Evolutionary conservation across 306 rosid genomes (phyloP).

Genomic region (Dryas alaskensis): DNA sequence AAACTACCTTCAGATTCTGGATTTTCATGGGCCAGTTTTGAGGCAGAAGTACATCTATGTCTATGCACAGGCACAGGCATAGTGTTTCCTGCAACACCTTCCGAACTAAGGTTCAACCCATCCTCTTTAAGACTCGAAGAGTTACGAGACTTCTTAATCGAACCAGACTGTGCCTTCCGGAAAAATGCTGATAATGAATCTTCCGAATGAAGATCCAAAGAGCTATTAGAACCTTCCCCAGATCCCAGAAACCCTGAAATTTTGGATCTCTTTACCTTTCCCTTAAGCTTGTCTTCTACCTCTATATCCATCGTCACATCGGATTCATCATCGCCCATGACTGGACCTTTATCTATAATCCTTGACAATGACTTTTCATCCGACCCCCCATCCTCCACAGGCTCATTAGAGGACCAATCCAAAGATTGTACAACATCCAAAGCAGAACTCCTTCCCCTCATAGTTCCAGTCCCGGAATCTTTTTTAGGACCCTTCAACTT

Average conservation of each 20-base stretch:
- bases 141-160: slow-evolving; percentile 37
- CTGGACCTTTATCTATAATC: slow-evolving; percentile 18
- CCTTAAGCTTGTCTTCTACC: slow-evolving; percentile 28
- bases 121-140: slow-evolving; percentile 37
- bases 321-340: slow-evolving; percentile 25
- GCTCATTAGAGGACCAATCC: slow-evolving; percentile 28
- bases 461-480: slow-evolving; percentile 52
- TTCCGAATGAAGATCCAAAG: slow-evolving; percentile 41
- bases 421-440: slow-evolving; percentile 37
- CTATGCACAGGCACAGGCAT: slow-evolving; percentile 29
- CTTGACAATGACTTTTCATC: slow-evolving; percentile 25
- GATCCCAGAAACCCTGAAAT: slow-evolving; percentile 30
- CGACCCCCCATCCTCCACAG: slow-evolving; percentile 26
- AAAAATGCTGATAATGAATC: slow-evolving; percentile 55
- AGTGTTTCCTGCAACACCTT: slow-evolving; percentile 27
- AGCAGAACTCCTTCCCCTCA: slow-evolving; percentile 38
- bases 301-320: slow-evolving; percentile 25
- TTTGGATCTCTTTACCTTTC: slow-evolving; percentile 34
- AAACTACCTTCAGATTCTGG: slow-evolving; percentile 20
- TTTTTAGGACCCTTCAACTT: slow-evolving; percentile 88
- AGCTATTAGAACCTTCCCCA: slow-evolving; percentile 36
- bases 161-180: slow-evolving; percentile 52
- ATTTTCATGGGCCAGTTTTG: slow-evolving; percentile 16
- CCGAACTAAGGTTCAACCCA: slow-evolving; percentile 29
- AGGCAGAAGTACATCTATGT: slow-evolving; percentile 36